Base-by-base conservation (phyloP, 495 filamentous ascomycete species). In the Corynascus novoguineensis region DNA sequence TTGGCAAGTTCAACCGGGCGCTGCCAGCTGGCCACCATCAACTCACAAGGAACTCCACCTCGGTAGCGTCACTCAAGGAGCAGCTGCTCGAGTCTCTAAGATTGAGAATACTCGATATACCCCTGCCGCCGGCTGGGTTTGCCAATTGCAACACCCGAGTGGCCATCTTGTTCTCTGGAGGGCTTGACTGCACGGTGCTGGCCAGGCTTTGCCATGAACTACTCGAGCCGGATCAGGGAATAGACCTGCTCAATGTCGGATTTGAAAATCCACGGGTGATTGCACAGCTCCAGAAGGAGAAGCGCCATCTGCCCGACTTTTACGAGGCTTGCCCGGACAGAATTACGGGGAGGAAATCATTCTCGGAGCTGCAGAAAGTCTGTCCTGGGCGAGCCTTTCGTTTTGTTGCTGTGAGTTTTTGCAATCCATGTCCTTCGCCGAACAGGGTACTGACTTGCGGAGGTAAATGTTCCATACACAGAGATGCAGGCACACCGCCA, bases 211-310 rank as follows among this genome's bases (percentile, higher is more conserved):
- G 80, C n/a, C 91, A 97, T 61, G 87, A 95, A 27, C 71, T 90
- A 22, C 68, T 96, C 9, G 87, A 89, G 0, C 22, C 65, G 2
- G 66, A 77, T 5, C 83, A 93, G 58, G 72, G 75, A 6, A 86
- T 99, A 57, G 91, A 97, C 65, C 79, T 99, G 0, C 78, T 97
- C 19, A 99, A 99, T 61, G 92, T 99, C 41, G 93, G 91, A 0
- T 99, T 99, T 62, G 88, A 98, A 67, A 98, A 98, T 63, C 90
- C 89, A 0, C 81, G 92, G 21, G 83, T 88, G 5, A 76, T 83
- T 9, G 77, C 61, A 41, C 68, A 65, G 31, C 60, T 69, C 5
- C 53, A 58, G 15, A 63, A 63, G 41, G 60, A 58, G 9, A 61
- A 59, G 4, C 59, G 49, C 14, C 42, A 60, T 21, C 44, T 64